These are phyloP conservation scores for Plantago ovata DNA, from an alignment of 257 asterid species.

Conservation along the genomic window DNA sequence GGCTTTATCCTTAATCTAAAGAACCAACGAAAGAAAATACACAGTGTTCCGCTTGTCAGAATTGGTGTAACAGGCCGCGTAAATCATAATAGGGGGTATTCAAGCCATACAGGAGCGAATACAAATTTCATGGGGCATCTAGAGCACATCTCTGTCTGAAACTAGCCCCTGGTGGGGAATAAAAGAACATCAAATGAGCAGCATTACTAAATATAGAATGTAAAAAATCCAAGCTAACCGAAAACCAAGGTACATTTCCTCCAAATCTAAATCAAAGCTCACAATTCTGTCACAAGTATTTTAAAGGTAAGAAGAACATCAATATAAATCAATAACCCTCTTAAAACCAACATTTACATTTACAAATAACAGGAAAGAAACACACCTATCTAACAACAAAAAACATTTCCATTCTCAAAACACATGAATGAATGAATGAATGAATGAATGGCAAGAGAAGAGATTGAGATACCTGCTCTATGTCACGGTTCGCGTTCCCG, in stretches of 20 bases:
- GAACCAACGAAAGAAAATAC: not conserved
- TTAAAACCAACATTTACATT: no score
- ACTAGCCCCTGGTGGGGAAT: not conserved
- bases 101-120: not conserved
- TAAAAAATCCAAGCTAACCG: constrained; percentile 7
- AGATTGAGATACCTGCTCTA: constrained; percentile 56
- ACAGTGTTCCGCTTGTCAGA: no score
- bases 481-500: constrained; percentile 78
- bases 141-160: constrained; percentile 1
- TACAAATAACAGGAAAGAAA: not conserved
- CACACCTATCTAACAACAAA: not conserved
- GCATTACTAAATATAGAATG: constrained; percentile 12
- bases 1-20: not conserved
- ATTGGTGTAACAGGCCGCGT: not conserved
- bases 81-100: not conserved
- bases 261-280: constrained; percentile 16
- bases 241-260: constrained; percentile 14
- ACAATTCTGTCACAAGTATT: not conserved
- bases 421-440: not conserved
- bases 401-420: constrained; percentile 9
- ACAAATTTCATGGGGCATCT: not conserved
- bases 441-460: no score
- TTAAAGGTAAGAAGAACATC: not conserved
- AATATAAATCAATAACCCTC: no score
- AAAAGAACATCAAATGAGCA: constrained; percentile 10